A percentile compares a stretch with the other conserved stretches of the same genome.
Evolutionary conservation across 2,329 filamentous ascomycete species (phyloP).

Genomic region (Apiospora sp.): DNA sequence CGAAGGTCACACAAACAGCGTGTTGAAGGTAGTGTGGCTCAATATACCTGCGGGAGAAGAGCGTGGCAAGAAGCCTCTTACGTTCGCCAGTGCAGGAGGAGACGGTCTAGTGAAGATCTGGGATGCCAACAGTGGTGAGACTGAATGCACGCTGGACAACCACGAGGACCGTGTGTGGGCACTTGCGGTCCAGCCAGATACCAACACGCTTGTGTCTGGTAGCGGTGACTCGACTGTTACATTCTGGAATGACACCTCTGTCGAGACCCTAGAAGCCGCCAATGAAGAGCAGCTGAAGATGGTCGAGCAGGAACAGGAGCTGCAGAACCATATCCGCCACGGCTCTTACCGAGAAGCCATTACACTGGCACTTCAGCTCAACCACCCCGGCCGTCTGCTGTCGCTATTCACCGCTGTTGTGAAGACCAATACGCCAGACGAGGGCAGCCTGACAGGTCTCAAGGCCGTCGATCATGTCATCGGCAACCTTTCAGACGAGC

Average conservation of each 20-base stretch:
- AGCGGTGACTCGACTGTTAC: slow-evolving; percentile 92
- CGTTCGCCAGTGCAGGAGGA: slow-evolving; percentile 86
- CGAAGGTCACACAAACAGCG: slow-evolving; percentile 94
- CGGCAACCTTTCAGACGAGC: slow-evolving; percentile 79
- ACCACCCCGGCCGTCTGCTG: slow-evolving; percentile 89
- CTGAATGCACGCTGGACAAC: slow-evolving; percentile 91
- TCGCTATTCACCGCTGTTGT: slow-evolving; percentile 84
- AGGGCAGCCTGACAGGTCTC: slow-evolving; percentile 69
- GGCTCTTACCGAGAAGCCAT: slow-evolving; percentile 94
- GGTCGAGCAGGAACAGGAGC: slow-evolving; percentile 91
- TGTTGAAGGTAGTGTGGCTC: slow-evolving; percentile 93
- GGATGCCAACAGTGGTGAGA: slow-evolving; percentile 86
- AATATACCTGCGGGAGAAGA: slow-evolving; percentile 59
- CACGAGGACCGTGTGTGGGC: slow-evolving; percentile 97
- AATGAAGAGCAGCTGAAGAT: slow-evolving; percentile 78
- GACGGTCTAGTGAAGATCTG: slow-evolving; percentile 97
- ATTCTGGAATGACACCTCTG: slow-evolving; percentile 94
- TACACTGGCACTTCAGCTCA: slow-evolving; percentile 87
- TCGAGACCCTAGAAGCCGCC: slow-evolving; percentile 77
- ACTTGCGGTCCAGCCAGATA: slow-evolving; percentile 73
- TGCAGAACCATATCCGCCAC: slow-evolving; percentile 90
- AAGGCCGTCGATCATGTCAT: slow-evolving; percentile 84
- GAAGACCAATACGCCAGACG: slow-evolving; percentile 65
- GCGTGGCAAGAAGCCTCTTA: slow-evolving; percentile 66
- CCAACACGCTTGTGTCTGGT: slow-evolving; percentile 83